These are phyloP conservation scores for Raddia guianensis DNA, from an alignment of 176 grass and related monocot genomes.

Conservation along the genomic window DNA sequence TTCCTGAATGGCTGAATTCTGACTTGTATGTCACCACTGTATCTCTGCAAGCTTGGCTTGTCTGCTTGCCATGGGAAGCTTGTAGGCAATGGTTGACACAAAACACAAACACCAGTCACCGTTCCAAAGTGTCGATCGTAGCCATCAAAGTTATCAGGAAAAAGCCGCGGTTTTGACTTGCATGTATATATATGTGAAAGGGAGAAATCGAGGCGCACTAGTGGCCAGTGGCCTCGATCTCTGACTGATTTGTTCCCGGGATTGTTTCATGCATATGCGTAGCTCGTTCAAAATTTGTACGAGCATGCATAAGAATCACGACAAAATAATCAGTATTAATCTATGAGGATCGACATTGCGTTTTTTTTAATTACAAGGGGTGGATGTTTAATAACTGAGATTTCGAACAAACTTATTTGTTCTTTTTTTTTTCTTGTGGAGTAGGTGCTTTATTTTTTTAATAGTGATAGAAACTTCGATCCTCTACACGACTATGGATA, in stretches of 20 bases:
- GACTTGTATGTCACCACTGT: not conserved
- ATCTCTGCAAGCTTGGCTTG: constrained; percentile 14
- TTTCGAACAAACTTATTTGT: too few species aligned
- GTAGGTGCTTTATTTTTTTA: too few species aligned
- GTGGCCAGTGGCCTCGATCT: not conserved
- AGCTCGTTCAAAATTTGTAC: not conserved
- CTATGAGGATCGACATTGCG: too few species aligned
- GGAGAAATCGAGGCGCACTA: not conserved
- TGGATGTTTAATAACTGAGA: too few species aligned
- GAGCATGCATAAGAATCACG: too few species aligned
- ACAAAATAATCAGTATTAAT: too few species aligned
- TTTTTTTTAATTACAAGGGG: too few species aligned
- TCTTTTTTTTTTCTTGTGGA: too few species aligned
- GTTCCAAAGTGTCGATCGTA: constrained; percentile 16
- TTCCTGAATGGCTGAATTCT: too few species aligned
- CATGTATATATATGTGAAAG: not conserved
- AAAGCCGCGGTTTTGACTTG: constrained; percentile 41
- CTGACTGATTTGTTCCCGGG: constrained; percentile 35
- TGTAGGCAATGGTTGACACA: constrained; percentile 28
- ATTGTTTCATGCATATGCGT: not conserved
- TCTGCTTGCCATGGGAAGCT: constrained; percentile 28
- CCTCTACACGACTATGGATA: too few species aligned
- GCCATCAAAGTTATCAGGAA: not conserved
- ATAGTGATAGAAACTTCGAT: too few species aligned
- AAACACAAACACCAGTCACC: not conserved